phyloP scores from a whole-genome alignment of 1,139 yeast species.

The Magnusiomyces suaveolens region DNA sequence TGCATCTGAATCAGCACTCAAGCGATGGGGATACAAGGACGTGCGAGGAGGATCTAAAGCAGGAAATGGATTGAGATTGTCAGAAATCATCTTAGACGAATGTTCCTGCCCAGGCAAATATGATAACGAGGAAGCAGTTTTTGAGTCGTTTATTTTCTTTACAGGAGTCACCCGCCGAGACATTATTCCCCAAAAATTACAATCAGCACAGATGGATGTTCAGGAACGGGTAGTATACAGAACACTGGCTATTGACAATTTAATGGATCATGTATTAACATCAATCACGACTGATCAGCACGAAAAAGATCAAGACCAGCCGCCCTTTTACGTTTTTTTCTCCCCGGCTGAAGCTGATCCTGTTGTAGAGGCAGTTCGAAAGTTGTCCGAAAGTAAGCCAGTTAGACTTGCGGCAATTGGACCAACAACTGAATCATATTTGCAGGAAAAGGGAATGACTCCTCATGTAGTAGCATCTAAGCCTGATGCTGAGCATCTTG shows the following conservation, averaged over 20 bases:
- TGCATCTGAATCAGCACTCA: conserved; percentile 60
- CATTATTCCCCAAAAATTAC: conserved; percentile 58
- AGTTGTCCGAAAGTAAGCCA: conserved; percentile 18
- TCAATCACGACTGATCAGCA: background rate
- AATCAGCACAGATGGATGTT: conserved; percentile 39
- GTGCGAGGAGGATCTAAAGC: conserved; percentile 67
- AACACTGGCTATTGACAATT: conserved; percentile 47
- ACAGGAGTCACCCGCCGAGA: conserved; percentile 84
- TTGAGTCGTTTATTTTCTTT: conserved; percentile 48
- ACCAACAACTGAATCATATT: conserved; percentile 74
- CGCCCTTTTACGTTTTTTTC: conserved; percentile 46
- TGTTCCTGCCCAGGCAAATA: conserved; percentile 24
- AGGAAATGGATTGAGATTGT: conserved; percentile 69
- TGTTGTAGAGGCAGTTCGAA: conserved; percentile 38
- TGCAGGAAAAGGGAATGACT: conserved; percentile 41
- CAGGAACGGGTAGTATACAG: conserved; percentile 60
- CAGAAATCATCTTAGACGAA: conserved; percentile 52
- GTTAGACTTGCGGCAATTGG: conserved; percentile 74
- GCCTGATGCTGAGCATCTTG: conserved; percentile 61
- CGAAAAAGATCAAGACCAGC: background rate
- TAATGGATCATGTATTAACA: conserved; percentile 25
- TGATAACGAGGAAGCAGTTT: conserved; percentile 28
- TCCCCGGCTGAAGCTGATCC: conserved; percentile 80
- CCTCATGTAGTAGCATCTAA: conserved; percentile 60
- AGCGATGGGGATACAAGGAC: conserved; percentile 52